Base-by-base conservation (phyloP, 768 basidiomycete species). In the Lepiota venenata region DNA sequence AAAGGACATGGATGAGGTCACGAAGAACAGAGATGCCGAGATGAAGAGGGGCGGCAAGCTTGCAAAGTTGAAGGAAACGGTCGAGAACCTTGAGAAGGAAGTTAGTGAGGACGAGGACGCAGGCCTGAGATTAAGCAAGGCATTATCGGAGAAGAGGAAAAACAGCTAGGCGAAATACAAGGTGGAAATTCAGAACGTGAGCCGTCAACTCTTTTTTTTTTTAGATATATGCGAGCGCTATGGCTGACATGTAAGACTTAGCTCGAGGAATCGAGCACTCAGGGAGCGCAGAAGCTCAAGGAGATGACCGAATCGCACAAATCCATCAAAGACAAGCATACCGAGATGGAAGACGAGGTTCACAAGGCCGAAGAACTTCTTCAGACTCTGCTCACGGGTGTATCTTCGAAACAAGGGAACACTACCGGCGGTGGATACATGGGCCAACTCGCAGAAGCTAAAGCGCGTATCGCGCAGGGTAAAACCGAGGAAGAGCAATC, bases 1-100 rank as follows among this genome's bases (percentile, higher is more conserved):
- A 70, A 82, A 78, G 59, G 85, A 87, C 57, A 67, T 79, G 41
- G 72, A 70, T 38, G 78, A 79, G 16, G 89, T 98, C 20, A 78
- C 82, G 56, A 83, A 83, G 71, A 82, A 84, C 66, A 74, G 93
- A 25, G 91, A 98, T 48, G 83, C 83, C 60, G 97, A 99, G 70
- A 77, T 94, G 67, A 84, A 83, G 63, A 98, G 97, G 65, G 95
- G 93, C 1, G 97, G 97, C 1, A 97, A 89, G 71, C 75, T 95
- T 60, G 91, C 89, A 68, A 85, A 86, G 58, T 73, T 96, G 59
- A 88, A 94, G 61, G 90, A 91, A 35, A 80, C 86, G 14, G 90
- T 89, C 4, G 81, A 82, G 35, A 84, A 83, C 48, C 70, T 92
- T 42, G 94, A 87, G 40, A 91, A 92, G 66, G 84, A n/a, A 79